These are phyloP conservation scores for Calonectria crousiana DNA, from an alignment of 2,329 filamentous ascomycete genomes.

Conservation along the genomic window DNA sequence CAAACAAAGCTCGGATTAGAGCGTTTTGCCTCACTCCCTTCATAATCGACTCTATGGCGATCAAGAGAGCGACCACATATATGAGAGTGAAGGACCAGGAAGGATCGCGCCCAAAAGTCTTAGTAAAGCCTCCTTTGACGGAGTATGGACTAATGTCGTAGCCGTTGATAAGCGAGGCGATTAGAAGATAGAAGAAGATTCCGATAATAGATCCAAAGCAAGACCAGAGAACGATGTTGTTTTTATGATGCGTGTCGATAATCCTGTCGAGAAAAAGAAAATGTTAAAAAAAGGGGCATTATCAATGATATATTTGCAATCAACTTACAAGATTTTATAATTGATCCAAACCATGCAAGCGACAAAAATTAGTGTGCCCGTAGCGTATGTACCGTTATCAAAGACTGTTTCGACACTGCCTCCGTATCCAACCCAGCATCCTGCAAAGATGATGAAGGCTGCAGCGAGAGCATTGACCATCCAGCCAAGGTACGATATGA, in stretches of 20 bases:
- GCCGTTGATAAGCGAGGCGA: slow-evolving; percentile 74
- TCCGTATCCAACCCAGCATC: slow-evolving; percentile 66
- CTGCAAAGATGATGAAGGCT: slow-evolving; percentile 79
- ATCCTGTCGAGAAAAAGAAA: slow-evolving; percentile 55
- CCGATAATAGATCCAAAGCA: slow-evolving; percentile 72
- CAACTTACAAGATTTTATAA: slow-evolving; percentile 77
- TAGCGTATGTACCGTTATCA: slow-evolving; percentile 79
- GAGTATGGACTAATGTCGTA: slow-evolving; percentile 69
- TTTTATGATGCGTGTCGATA: slow-evolving; percentile 83
- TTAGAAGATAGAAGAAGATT: slow-evolving; percentile 80
- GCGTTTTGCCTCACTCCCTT: neutral
- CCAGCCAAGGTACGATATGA: slow-evolving; percentile 80
- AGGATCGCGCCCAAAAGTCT: slow-evolving; percentile 74
- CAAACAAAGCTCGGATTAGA: neutral
- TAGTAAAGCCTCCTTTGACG: slow-evolving; percentile 74
- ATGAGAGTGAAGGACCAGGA: slow-evolving; percentile 69
- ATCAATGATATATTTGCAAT: neutral
- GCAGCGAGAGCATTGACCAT: slow-evolving; percentile 80
- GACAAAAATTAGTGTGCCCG: slow-evolving; percentile 80
- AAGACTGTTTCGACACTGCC: slow-evolving; percentile 62
- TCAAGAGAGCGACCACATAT: neutral
- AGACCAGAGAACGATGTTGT: slow-evolving; percentile 69
- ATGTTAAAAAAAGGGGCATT: slow-evolving; percentile 33
- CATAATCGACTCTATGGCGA: neutral
- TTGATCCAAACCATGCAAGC: slow-evolving; percentile 79